A percentile compares a stretch with the other conserved stretches of the same genome.
phyloP scores from a whole-genome alignment of 495 filamentous ascomycete species.

The Rostrohypoxylon terebratum region DNA sequence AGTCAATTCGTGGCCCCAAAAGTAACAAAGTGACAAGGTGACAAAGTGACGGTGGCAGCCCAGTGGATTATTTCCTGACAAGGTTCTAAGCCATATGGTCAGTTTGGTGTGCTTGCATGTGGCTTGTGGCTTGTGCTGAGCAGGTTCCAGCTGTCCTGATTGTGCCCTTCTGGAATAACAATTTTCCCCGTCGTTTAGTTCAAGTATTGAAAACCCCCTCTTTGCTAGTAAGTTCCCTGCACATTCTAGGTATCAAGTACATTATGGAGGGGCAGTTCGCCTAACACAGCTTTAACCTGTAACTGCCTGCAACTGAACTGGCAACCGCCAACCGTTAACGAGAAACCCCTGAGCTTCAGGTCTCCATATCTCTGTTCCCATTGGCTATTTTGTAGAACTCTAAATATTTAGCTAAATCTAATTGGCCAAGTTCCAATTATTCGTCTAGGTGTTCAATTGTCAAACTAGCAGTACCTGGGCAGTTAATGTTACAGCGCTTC shows the following conservation, averaged over 20 bases:
- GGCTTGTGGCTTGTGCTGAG: conserved; percentile 26
- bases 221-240: background rate
- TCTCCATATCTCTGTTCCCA: conserved; percentile 6
- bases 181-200: conserved; percentile 21
- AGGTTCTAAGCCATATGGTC: conserved; percentile 4
- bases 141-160: conserved; percentile 40
- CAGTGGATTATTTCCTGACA: conserved; percentile 37
- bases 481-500: background rate
- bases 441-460: conserved; percentile 48
- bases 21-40: background rate
- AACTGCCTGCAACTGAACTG: background rate
- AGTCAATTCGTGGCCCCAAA: conserved; percentile 35
- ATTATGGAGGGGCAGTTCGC: conserved; percentile 35
- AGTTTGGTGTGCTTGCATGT: conserved; percentile 10
- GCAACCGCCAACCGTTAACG: conserved; percentile 3
- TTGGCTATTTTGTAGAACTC: conserved; percentile 14
- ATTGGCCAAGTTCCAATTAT: conserved; percentile 29
- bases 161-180: conserved; percentile 36
- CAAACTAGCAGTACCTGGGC: background rate
- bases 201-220: background rate
- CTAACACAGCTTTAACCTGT: conserved; percentile 12
- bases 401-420: conserved; percentile 12
- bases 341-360: conserved; percentile 29
- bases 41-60: conserved; percentile 28
- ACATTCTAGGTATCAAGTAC: background rate